Conservation (phyloP, 1,284 basidiomycete genomes). For the Ustilago cynodontis region DNA sequence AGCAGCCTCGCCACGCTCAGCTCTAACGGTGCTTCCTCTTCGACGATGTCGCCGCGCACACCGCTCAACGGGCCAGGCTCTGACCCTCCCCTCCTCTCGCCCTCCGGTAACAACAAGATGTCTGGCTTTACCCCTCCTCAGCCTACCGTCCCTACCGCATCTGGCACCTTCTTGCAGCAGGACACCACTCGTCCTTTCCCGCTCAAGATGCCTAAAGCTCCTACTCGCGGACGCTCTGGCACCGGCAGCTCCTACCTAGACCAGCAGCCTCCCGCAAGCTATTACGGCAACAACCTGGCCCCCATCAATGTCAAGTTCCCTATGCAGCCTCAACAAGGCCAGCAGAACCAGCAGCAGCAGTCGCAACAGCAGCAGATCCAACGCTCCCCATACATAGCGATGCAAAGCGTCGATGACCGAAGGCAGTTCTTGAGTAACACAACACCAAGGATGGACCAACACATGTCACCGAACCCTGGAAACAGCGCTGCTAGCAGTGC, state of each 20-base stretch:
- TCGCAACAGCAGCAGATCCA: slow-evolving; percentile 27
- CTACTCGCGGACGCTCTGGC: slow-evolving; percentile 29
- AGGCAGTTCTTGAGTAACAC: slow-evolving; percentile 22
- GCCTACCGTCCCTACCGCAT: slow-evolving; percentile 36
- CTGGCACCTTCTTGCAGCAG: slow-evolving; percentile 39
- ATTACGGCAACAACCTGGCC: slow-evolving; percentile 30
- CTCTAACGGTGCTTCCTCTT: slow-evolving; percentile 25
- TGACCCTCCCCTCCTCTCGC: slow-evolving; percentile 42
- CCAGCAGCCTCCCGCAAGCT: slow-evolving; percentile 17
- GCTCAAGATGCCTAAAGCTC: slow-evolving; percentile 53
- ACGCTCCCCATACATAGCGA: slow-evolving; percentile 36
- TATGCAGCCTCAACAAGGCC: slow-evolving; percentile 8
- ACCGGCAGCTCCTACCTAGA: slow-evolving; percentile 39
- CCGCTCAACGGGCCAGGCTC: slow-evolving; percentile 45
- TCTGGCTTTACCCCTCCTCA: slow-evolving; percentile 38
- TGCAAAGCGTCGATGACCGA: slow-evolving; percentile 24
- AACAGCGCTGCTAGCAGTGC: not conserved
- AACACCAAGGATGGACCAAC: slow-evolving; percentile 33
- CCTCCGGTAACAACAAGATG: slow-evolving; percentile 33
- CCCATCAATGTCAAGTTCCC: slow-evolving; percentile 33
- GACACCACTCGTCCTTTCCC: slow-evolving; percentile 40
- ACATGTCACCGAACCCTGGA: slow-evolving; percentile 13
- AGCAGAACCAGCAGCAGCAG: slow-evolving; percentile 23
- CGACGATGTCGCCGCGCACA: slow-evolving; percentile 53
- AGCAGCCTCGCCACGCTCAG: slow-evolving; percentile 43